Percentiles rank a stretch among this genome's conserved stretches.
Conservation (phyloP, 1,284 basidiomycete genomes). For the Boletus austroedulis region DNA sequence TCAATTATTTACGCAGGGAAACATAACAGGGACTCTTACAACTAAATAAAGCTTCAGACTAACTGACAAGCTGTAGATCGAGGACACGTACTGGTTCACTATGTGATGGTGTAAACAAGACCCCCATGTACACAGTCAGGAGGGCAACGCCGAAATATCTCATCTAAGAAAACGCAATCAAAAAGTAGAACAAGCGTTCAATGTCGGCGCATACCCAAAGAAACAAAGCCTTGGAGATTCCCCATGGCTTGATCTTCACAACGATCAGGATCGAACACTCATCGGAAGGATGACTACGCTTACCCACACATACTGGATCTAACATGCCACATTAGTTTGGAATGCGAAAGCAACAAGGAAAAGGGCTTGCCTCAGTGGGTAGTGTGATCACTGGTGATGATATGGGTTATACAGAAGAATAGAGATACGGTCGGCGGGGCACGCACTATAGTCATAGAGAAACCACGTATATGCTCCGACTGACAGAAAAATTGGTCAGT, state of each 20-base stretch:
- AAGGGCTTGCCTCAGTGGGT: not conserved
- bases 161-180: not conserved
- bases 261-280: not conserved
- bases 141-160: slow-evolving; percentile 2
- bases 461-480: slow-evolving; percentile 1
- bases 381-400: not conserved
- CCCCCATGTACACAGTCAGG: slow-evolving; percentile 1
- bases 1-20: too few relatives aligned
- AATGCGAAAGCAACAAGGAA: not conserved
- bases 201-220: not conserved
- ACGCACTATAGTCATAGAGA: slow-evolving; percentile 4
- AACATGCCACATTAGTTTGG: not conserved
- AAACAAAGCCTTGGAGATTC: not conserved
- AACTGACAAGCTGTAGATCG: not conserved
- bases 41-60: not conserved
- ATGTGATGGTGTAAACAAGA: slow-evolving; percentile 1
- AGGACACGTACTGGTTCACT: not conserved
- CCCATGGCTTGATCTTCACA: not conserved
- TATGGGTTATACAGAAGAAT: not conserved
- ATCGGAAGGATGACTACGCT: not conserved
- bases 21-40: slow-evolving; percentile 1
- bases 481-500: not conserved
- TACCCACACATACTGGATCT: slow-evolving; percentile 3
- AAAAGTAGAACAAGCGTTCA: not conserved
- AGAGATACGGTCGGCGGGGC: not conserved